phyloP scores from a whole-genome alignment of 2,329 filamentous ascomycete species.

The Fusarium floridanum region DNA sequence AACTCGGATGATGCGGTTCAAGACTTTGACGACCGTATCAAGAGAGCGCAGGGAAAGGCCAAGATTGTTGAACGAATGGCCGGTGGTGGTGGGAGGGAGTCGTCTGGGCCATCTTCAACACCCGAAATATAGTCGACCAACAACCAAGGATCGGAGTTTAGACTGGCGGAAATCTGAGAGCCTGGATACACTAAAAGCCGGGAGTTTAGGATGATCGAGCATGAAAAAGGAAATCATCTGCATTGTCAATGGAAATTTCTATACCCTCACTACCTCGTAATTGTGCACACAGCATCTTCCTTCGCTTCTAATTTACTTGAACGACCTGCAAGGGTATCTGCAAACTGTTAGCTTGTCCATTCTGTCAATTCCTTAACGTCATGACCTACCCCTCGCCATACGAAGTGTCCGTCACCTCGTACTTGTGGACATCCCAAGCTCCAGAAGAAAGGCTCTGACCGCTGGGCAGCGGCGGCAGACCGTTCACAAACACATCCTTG shows the following conservation, averaged over 20 bases:
- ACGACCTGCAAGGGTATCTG: slow-evolving; percentile 75
- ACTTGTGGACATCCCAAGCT: slow-evolving; percentile 76
- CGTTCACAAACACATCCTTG: slow-evolving; percentile 77
- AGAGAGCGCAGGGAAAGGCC: slow-evolving; percentile 84
- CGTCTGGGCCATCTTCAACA: slow-evolving; percentile 18
- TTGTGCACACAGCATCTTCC: slow-evolving; percentile 48
- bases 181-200: not conserved
- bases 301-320: slow-evolving; percentile 59
- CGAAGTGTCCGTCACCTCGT: slow-evolving; percentile 74
- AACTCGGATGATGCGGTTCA: slow-evolving; percentile 92
- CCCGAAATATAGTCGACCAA: not conserved
- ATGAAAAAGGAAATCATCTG: slow-evolving; percentile 44
- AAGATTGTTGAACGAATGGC: slow-evolving; percentile 85
- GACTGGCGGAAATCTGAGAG: slow-evolving; percentile 1
- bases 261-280: slow-evolving; percentile 45
- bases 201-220: not conserved
- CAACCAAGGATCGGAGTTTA: slow-evolving; percentile 11
- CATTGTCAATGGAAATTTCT: slow-evolving; percentile 49
- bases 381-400: slow-evolving; percentile 78
- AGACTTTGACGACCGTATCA: slow-evolving; percentile 90
- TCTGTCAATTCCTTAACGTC: too few relatives aligned
- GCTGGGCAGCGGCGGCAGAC: slow-evolving; percentile 88
- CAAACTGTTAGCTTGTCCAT: slow-evolving; percentile 37
- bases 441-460: slow-evolving; percentile 70
- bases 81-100: slow-evolving; percentile 34